These are phyloP conservation scores for Saccharata proteae DNA, from an alignment of 2,329 filamentous ascomycete species.

Conservation along the genomic window DNA sequence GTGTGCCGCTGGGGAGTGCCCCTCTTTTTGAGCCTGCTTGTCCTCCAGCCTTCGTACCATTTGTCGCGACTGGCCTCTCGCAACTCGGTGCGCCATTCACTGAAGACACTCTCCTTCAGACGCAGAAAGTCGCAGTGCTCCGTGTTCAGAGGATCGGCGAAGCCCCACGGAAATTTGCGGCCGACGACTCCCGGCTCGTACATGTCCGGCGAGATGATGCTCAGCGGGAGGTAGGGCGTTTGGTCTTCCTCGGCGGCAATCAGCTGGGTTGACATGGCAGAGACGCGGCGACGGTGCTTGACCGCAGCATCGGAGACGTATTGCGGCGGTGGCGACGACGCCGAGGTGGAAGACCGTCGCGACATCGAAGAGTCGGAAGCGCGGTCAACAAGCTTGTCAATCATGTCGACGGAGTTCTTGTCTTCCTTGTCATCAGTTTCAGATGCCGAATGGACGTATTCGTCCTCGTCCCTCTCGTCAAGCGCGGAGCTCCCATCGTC, in stretches of 20 bases:
- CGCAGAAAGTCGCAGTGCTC: conserved; percentile 89
- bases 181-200: conserved; percentile 73
- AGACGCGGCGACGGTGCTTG: conserved; percentile 27
- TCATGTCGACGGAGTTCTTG: conserved; percentile 15
- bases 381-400: conserved; percentile 26
- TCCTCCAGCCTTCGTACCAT: conserved; percentile 96
- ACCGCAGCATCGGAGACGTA: conserved; percentile 18
- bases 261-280: conserved; percentile 22
- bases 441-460: conserved; percentile 24
- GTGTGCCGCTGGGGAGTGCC: neutral
- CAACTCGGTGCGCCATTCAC: conserved; percentile 83
- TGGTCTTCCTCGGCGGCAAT: conserved; percentile 26
- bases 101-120: conserved; percentile 84
- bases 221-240: conserved; percentile 68
- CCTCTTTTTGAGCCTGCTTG: conserved; percentile 30
- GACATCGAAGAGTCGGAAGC: conserved; percentile 25
- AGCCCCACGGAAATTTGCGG: conserved; percentile 90
- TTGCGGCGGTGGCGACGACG: conserved; percentile 21
- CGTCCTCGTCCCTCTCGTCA: conserved; percentile 40
- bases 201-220: conserved; percentile 84
- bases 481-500: conserved; percentile 39
- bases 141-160: conserved; percentile 83
- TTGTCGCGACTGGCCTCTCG: conserved; percentile 81
- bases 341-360: conserved; percentile 21
- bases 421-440: conserved; percentile 21